Evolutionary conservation across 1,284 basidiomycete genomes (phyloP), one percentile per base, ranked within the genome.

Genomic region (Entoloma clypeatum): DNA sequence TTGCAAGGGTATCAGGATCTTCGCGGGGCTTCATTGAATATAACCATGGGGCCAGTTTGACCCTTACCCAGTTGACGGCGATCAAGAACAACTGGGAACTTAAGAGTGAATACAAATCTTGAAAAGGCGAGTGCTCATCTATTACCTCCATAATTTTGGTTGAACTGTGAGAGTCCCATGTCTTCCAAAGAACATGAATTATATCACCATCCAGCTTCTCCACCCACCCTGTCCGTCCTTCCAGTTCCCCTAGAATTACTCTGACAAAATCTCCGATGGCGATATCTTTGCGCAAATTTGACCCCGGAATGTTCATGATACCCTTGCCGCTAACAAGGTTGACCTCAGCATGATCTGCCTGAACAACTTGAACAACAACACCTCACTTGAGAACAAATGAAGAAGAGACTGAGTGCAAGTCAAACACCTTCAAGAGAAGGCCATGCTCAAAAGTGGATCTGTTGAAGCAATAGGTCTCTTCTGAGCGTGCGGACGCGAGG

Each of bases 161-260:
- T 16, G 16, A 36, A 26, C 23, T 4, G 18, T 26, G n/a, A n/a
- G n/a, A n/a, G n/a, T n/a, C n/a, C n/a, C n/a, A n/a, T n/a, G n/a
- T n/a, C n/a, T n/a, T n/a, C n/a, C 26, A 1, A 24, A 16, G 11
- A 14, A 36, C 26, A 10, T 23, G 19, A 26, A 36, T 3, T 13
- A 21, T 24, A 14, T 36, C 23, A 8, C 16, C 35, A 14, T 4
- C 18, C n/a, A 22, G 21, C 26, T 24, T 25, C 18, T 25, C 14
- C 3, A 36, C 35, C 35, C 35, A 36, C 26, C 35, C 35, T 26
- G 24, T 36, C 26, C 26, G 23, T 36, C 35, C 35, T 23, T 17
- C 24, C 23, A 36, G 35, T n/a, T 22, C 13, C 18, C 35, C 35
- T n/a, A 22, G 24, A 18, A 25, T 26, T 17, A 36, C 35, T 26